A percentile compares a stretch with the other conserved stretches of the same genome.
These are phyloP conservation scores for Excoecaria cochinchinensis DNA, from an alignment of 345 rosid genomes.

Conservation along the genomic window DNA sequence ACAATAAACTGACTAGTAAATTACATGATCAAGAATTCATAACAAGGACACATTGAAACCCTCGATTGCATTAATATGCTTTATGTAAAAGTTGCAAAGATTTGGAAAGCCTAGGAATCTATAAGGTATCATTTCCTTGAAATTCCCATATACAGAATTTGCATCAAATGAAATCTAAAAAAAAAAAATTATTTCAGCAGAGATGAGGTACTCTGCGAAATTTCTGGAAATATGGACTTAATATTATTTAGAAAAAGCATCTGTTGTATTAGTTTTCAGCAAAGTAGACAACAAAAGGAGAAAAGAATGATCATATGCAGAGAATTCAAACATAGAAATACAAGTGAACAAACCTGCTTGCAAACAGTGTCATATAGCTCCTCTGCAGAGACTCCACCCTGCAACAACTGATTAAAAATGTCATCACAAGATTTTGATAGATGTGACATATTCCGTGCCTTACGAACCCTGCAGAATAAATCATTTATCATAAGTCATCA, in stretches of 20 bases:
- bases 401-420: conserved; percentile 74
- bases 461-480: conserved; percentile 68
- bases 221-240: conserved; percentile 1
- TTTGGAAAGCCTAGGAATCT: neutral
- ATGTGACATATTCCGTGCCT: conserved; percentile 46
- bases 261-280: neutral
- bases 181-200: neutral
- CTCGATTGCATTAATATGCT: conserved; percentile 7
- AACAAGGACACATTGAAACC: neutral
- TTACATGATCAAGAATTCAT: neutral
- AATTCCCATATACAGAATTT: conserved; percentile 1
- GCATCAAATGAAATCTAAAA: conserved; percentile 1
- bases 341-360: conserved; percentile 63
- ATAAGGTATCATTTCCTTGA: neutral
- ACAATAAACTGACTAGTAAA: conserved; percentile 18
- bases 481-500: neutral
- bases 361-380: conserved; percentile 78
- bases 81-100: neutral
- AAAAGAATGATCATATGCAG: neutral
- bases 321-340: conserved; percentile 4
- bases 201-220: neutral
- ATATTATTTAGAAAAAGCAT: neutral
- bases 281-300: neutral
- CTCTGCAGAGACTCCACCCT: conserved; percentile 71
- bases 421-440: conserved; percentile 92